Evolutionary conservation across 2,329 filamentous ascomycete genomes (phyloP), one percentile per base, ranked within the genome.

Genomic region (Trichoderma arundinaceum): DNA sequence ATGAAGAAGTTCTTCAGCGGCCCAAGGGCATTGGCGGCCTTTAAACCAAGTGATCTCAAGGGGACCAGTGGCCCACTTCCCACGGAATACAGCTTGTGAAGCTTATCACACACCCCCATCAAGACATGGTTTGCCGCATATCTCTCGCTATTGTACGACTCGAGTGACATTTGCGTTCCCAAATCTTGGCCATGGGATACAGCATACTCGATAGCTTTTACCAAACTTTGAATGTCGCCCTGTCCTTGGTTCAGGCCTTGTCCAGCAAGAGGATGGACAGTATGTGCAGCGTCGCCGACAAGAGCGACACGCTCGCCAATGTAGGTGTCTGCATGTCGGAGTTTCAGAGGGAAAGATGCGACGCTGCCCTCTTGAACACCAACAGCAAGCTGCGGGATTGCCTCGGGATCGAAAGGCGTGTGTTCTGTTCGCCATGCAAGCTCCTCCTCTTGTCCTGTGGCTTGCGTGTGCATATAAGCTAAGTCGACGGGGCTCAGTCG

Each of bases 181-280:
- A 98, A 86, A 74, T 99, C 95, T 82, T 93, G 91, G 0, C 95
- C 95, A 69, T 95, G 91, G 49, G 83, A 80, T 17, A 96, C 89
- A 3, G 92, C 91, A 70, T 89, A 89, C 67, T 88, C 87, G 58
- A 99, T 90, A 0, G 88, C 88, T 68, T 84, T 84, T 7, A 89
- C 88, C 0, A 99, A 85, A 61, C 90, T 90, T 72, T 92, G 89
- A 0, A 95, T 91, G 75, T 99, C 95, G 17, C 88, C 93, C 69
- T 98, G 90, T 1, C 95, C 95, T 72, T 96, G 91, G 74, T 99
- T 99, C 13, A 99, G 83, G 1, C 95, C 95, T 77, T 98, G 95
- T 0, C 95, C 95, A 1, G 92, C 95, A 4, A 99, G 88, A 0
- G 95, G 95, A 76, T 99, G 95, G 69, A 97, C 89, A 1, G 94